Evolutionary conservation across 2,329 filamentous ascomycete species (phyloP).

Genomic region (Microsporum ferrugineum): DNA sequence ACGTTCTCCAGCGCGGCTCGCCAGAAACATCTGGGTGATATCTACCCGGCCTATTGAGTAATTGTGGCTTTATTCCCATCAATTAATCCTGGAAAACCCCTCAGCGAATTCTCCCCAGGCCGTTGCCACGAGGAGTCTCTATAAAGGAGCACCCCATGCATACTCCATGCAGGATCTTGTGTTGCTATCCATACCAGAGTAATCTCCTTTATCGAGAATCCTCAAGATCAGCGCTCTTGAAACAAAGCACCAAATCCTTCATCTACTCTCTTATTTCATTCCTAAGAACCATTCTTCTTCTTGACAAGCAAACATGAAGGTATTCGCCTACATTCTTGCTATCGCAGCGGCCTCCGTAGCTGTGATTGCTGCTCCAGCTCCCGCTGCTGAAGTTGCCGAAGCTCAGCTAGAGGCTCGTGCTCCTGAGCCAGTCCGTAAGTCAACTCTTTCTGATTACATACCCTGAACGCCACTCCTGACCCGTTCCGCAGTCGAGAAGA

Average conservation of each 20-base stretch:
- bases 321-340: slow-evolving; percentile 33
- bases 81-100: not conserved
- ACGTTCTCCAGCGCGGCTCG: not conserved
- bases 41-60: slow-evolving; percentile 8
- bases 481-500: slow-evolving; percentile 17
- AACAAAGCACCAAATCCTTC: not conserved
- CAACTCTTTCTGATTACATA: slow-evolving; percentile 15
- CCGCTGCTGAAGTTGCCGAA: slow-evolving; percentile 6
- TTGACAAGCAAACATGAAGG: slow-evolving; percentile 35
- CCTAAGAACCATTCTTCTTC: slow-evolving; percentile 8
- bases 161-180: not conserved
- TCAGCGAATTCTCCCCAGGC: not conserved
- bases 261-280: slow-evolving; percentile 10
- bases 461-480: slow-evolving; percentile 20
- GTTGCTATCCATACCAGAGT: not conserved
- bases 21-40: slow-evolving; percentile 3
- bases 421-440: not conserved
- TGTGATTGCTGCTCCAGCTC: slow-evolving; percentile 20
- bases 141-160: not conserved
- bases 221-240: slow-evolving; percentile 4
- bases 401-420: not conserved
- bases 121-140: not conserved
- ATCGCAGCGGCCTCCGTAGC: slow-evolving; percentile 30
- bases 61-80: not conserved
- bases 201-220: not conserved